phyloP scores from a whole-genome alignment of 768 basidiomycete genomes.

The Auriscalpium microsporum region DNA sequence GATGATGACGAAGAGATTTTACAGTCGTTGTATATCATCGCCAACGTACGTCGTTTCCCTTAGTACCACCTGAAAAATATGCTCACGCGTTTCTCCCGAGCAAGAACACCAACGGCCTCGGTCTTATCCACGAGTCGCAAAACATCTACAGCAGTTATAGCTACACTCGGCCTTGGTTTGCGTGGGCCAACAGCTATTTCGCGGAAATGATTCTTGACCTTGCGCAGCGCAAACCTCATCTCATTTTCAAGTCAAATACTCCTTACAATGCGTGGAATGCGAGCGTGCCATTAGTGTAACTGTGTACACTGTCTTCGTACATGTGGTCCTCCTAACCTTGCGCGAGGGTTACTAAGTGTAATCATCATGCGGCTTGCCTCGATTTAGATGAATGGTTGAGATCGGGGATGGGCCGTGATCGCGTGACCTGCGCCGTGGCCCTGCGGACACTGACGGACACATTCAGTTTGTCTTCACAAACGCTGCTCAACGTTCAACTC shows the following conservation, averaged over 20 bases:
- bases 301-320: too few species aligned
- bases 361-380: too few species aligned
- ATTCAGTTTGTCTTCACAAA: too few species aligned
- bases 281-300: too few species aligned
- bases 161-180: slow-evolving; percentile 73
- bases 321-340: too few species aligned
- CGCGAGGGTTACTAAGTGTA: too few species aligned
- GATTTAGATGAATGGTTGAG: too few species aligned
- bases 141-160: slow-evolving; percentile 46
- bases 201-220: slow-evolving; percentile 76
- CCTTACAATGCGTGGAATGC: slow-evolving; percentile 44
- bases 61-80: background rate
- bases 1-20: slow-evolving; percentile 65
- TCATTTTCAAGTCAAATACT: slow-evolving; percentile 49
- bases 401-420: too few species aligned
- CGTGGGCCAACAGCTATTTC: slow-evolving; percentile 80
- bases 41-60: slow-evolving; percentile 44
- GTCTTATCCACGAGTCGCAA: slow-evolving; percentile 72
- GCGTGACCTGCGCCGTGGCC: too few species aligned
- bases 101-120: slow-evolving; percentile 70
- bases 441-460: too few species aligned
- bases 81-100: too few species aligned
- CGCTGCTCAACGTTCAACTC: background rate
- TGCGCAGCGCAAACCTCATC: slow-evolving; percentile 60
- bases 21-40: slow-evolving; percentile 51